Base-by-base conservation (phyloP, 139 green algal genomes). In the Diplosphaera chodatii region DNA sequence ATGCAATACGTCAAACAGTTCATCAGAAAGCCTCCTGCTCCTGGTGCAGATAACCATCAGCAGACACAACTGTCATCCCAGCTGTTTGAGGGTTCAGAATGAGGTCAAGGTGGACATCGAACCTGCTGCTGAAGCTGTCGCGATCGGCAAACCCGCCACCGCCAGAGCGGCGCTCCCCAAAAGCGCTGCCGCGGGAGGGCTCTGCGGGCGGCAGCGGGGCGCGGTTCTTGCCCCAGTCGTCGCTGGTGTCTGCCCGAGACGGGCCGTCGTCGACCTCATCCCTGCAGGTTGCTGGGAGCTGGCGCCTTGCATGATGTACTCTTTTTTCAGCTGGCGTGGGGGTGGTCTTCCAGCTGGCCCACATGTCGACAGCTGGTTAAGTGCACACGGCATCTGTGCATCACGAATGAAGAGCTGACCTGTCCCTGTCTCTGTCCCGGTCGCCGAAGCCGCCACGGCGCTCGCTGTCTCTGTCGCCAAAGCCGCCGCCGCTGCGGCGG, bases 161-260 rank as follows among this genome's bases (percentile, higher is more conserved):
- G 27, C 63, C 62, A 37, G 29, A 55, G 63, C 67, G 23, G 16
- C 74, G 48, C 48, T 59, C 69, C 20, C 76, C 55, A 32, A 66
- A 33, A 6, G 67, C 68, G 28, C 30, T 41, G 25, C 63, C 70
- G 30, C 84, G 28, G 30, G 77, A 15, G 28, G 28, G 27, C 10
- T 40, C 63, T 25, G 41, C 40, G 3, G 70, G 85, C 73, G 79
- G 71, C 56, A 89, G 93, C 78, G 87, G 83, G 13, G 48, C 18
- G 25, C 80, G 76, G 3, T 68, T 80, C 59, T 69, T 76, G 40
- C 85, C 85, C 91, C 91, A 97, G 64, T 95, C 77, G 67, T 90
- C 77, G 25, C 73, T 75, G 13, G 78, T 75, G 41, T 92, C 86
- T 27, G 86, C 86, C 15, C 85, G 74, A 13, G 86, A 86, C 31